Evolutionary conservation across 192 early-diverging fungal genomes (phyloP).

Genomic region (Coemansia sp.): DNA sequence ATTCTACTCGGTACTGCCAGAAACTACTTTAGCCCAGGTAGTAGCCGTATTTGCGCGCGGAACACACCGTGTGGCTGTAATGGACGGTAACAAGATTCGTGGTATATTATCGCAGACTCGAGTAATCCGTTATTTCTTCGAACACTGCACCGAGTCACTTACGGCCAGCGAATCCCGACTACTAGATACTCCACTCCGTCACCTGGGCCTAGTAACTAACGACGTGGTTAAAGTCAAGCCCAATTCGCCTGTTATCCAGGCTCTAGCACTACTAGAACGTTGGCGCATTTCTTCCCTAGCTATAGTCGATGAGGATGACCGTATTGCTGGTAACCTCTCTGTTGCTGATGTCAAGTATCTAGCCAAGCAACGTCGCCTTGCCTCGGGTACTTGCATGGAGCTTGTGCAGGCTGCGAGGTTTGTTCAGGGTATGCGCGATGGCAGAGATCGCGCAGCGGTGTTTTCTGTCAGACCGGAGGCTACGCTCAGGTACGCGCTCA

Average conservation of each 20-base stretch:
- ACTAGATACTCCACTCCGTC: constrained; percentile 46
- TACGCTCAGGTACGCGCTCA: constrained; percentile 70
- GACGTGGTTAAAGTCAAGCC: constrained; percentile 60
- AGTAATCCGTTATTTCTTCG: constrained; percentile 69
- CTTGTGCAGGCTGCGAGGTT: constrained; percentile 64
- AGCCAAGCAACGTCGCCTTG: constrained; percentile 45
- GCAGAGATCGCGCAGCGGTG: constrained; percentile 66
- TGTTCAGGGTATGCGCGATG: constrained; percentile 68
- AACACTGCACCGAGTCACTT: constrained; percentile 39
- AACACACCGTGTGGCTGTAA: constrained; percentile 80
- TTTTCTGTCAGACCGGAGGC: constrained; percentile 76
- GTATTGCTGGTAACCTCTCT: constrained; percentile 40
- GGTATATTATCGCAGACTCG: constrained; percentile 81
- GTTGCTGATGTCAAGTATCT: constrained; percentile 55
- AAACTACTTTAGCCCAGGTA: constrained; percentile 71
- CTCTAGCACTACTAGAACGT: constrained; percentile 62
- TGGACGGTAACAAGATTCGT: constrained; percentile 65
- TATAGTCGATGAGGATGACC: constrained; percentile 36
- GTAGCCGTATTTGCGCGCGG: constrained; percentile 74
- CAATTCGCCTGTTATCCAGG: constrained; percentile 64
- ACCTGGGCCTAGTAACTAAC: constrained; percentile 62
- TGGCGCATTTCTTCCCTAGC: constrained; percentile 52
- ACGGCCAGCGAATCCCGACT: constrained; percentile 16
- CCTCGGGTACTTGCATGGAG: constrained; percentile 64
- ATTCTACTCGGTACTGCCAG: constrained; percentile 79